Evolutionary conservation across 257 asterid species (phyloP), one percentile per base, ranked within the genome.

Genomic region (Nicotiana benthamiana): DNA sequence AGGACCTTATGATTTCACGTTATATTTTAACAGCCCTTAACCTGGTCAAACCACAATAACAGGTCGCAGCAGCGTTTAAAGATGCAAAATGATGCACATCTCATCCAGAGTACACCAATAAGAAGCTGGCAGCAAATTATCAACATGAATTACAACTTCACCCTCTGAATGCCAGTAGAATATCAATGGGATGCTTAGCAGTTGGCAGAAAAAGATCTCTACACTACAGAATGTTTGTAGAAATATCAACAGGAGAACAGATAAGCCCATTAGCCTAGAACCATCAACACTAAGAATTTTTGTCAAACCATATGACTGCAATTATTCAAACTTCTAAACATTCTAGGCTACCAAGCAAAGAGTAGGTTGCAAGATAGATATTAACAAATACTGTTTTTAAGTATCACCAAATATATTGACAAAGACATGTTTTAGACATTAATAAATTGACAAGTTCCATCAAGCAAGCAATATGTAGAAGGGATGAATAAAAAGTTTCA

Each of bases 391-490:
- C 59, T 43, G 57, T 22, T 43, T 70, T 22, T 22, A 70, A 70
- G 77, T 70, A 22, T 43, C 20, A 70, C 6, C 59, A 43, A 12
- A 22, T 22, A 22, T 22, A 46, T 22, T 22, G 22, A 70, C 36
- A 22, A 18, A 22, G 22, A 11, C 6, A 7, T 13, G 22, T 43
- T 43, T 22, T 70, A 43, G 3, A 46, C 77, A 12, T 43, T 22
- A 70, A 30, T 40, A 70, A 70, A 72, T 22, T 72, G 78, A 72
- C 60, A 72, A 46, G 36, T 13, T 22, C 40, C 60, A 34, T 79
- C 51, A 79, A 79, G 10, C 32, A 51, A 27, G 36, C 52, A 9
- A 67, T 4, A 78, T 53, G 18, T 75, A 48, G 72, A 80, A 85
- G 51, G 28, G 68, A 4, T 62, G 83, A 64, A 70, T 61, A 68